Evolutionary conservation across 176 grass and related monocot species (phyloP).

Genomic region (Cymbopogon citratus): DNA sequence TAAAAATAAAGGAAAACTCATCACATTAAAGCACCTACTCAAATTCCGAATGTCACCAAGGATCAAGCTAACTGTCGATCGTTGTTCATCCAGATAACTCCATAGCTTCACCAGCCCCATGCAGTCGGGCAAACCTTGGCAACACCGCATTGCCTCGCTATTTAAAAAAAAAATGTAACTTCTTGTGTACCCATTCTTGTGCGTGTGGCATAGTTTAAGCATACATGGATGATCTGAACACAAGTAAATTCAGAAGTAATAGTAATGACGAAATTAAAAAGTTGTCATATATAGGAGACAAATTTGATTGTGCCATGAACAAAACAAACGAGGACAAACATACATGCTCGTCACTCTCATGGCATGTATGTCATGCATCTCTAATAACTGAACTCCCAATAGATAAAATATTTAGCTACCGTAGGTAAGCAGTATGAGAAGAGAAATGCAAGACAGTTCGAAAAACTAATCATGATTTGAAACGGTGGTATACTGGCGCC

Average conservation of each 20-base stretch:
- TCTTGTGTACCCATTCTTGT: not conserved
- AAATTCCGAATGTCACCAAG: no score
- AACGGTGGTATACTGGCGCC: not conserved
- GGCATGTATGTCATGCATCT: not conserved
- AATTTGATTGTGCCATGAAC: conserved; percentile 6
- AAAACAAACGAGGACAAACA: conserved; percentile 3
- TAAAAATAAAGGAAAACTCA: no score
- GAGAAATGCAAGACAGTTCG: not conserved
- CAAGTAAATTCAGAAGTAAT: not conserved
- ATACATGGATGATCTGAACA: not conserved
- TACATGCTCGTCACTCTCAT: not conserved
- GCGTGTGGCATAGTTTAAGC: not conserved
- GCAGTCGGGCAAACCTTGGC: no score
- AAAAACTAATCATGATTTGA: not conserved
- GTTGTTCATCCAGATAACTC: no score
- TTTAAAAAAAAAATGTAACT: no score
- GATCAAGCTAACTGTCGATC: no score
- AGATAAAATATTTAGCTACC: not conserved
- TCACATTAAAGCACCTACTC: no score
- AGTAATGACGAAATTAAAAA: not conserved
- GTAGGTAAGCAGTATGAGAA: not conserved
- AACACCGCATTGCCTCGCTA: no score
- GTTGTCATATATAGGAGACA: not conserved
- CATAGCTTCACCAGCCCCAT: no score
- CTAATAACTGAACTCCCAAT: not conserved